Base-by-base conservation (phyloP, 2,329 filamentous ascomycete genomes). In the Trichoderma guizhouense region DNA sequence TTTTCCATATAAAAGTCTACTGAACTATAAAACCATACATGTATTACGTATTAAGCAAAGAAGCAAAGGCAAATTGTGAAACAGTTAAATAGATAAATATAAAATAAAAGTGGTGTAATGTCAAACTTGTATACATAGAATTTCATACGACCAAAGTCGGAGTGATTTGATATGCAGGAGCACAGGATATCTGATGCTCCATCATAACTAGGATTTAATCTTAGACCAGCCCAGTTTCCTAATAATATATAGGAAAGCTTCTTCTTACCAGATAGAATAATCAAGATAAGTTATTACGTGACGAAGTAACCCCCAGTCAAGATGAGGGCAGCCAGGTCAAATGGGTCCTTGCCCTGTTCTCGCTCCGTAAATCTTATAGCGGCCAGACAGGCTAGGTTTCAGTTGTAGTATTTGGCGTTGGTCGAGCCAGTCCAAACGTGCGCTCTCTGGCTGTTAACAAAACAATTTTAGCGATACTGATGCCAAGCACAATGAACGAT, bases 21-120 rank as follows among this genome's bases (percentile, higher is more conserved):
- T n/a, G n/a, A n/a, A n/a, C n/a, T n/a, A n/a, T n/a, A n/a, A n/a
- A n/a, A n/a, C n/a, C n/a, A n/a, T n/a, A n/a, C n/a, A n/a, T n/a
- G n/a, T n/a, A 26, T 39, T 39, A 43, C 1, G 36, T 18, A 18
- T 43, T 9, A 43, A 18, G 36, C 36, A 18, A 43, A 43, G 15
- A 0, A 18, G 3, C 0, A 18, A 9, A 43, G 18, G 5, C 1
- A 7, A n/a, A 1, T n/a, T n/a, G 1, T 18, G 7, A n/a, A n/a
- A n/a, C n/a, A n/a, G n/a, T n/a, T n/a, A n/a, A n/a, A n/a, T 18
- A n/a, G 4, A 43, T n/a, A n/a, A 9, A n/a, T n/a, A 43, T 1
- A n/a, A 43, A n/a, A n/a, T 4, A n/a, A n/a, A n/a, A 18, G 39
- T 43, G 7, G 36, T 8, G 15, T 18, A 43, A 15, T 43, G 36